Evolutionary conservation across 2,329 filamentous ascomycete genomes (phyloP).

Genomic region (Daldinia sp.): DNA sequence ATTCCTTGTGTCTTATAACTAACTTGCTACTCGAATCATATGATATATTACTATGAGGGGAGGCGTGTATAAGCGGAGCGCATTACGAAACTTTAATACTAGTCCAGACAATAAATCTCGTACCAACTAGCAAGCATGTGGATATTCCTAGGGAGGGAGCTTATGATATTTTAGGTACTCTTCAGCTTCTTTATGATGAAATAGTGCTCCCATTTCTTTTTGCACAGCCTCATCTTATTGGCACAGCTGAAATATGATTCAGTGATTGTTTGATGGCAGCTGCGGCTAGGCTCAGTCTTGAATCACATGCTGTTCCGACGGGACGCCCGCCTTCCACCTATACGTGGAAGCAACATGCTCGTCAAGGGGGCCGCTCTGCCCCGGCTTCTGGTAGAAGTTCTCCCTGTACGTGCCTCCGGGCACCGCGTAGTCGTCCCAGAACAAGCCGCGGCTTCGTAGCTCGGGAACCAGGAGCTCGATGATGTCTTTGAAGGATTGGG

Average conservation of each 20-base stretch:
- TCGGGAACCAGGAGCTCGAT: conserved; percentile 75
- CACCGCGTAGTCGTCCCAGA: conserved; percentile 66
- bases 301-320: conserved; percentile 49
- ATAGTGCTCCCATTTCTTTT: background rate
- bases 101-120: background rate
- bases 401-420: conserved; percentile 71
- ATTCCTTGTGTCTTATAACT: background rate
- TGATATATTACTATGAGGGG: conserved; percentile 5
- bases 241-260: background rate
- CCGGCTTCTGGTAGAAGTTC: conserved; percentile 66
- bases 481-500: conserved; percentile 75
- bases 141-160: conserved; percentile 1
- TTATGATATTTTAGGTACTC: conserved; percentile 7
- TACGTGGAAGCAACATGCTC: conserved; percentile 67
- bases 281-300: conserved; percentile 44
- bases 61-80: background rate
- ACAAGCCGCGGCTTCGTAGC: conserved; percentile 68
- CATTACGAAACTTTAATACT: conserved; percentile 13
- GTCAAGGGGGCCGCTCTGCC: conserved; percentile 62
- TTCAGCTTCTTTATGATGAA: background rate
- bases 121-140: background rate
- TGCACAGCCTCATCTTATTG: background rate
- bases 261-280: background rate
- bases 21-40: background rate
- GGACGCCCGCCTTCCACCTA: conserved; percentile 54